Conservation (phyloP, 73 alveolate genomes). For the Paramecium octaurelia region DNA sequence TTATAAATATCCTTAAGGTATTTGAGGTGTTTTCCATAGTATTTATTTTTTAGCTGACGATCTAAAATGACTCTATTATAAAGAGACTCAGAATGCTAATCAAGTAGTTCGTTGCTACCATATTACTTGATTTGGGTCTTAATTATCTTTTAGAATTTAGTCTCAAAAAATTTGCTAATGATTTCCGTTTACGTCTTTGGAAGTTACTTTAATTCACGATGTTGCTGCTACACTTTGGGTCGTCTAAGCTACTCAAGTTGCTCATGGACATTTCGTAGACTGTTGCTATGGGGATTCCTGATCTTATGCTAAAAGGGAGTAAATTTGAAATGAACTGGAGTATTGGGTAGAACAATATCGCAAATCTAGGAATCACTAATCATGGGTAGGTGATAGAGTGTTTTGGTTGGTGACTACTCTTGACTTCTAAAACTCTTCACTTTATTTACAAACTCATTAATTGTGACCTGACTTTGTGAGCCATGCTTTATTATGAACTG, state of each 20-base stretch:
- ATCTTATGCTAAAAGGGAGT: background rate
- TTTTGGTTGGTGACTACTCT: constrained; percentile 5
- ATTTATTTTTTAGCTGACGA: background rate
- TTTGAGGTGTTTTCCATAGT: background rate
- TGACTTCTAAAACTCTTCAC: background rate
- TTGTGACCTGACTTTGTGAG: background rate
- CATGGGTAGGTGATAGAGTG: background rate
- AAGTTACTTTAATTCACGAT: background rate
- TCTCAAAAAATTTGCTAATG: background rate
- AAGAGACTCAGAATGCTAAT: background rate
- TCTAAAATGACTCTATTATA: background rate
- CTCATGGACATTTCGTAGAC: background rate
- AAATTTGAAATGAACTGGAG: constrained; percentile 26
- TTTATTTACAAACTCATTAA: background rate
- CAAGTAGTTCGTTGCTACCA: background rate
- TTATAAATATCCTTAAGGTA: background rate
- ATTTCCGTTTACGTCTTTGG: constrained; percentile 32
- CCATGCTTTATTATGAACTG: background rate
- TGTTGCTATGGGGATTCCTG: background rate
- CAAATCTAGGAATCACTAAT: background rate
- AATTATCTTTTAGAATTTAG: background rate
- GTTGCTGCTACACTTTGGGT: background rate
- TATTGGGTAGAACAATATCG: background rate
- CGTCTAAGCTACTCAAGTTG: background rate
- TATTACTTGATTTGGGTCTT: background rate